Percentiles rank a stretch among this genome's conserved stretches.
phyloP scores from a whole-genome alignment of 768 basidiomycete species.

The Auriscalpium orientale region DNA sequence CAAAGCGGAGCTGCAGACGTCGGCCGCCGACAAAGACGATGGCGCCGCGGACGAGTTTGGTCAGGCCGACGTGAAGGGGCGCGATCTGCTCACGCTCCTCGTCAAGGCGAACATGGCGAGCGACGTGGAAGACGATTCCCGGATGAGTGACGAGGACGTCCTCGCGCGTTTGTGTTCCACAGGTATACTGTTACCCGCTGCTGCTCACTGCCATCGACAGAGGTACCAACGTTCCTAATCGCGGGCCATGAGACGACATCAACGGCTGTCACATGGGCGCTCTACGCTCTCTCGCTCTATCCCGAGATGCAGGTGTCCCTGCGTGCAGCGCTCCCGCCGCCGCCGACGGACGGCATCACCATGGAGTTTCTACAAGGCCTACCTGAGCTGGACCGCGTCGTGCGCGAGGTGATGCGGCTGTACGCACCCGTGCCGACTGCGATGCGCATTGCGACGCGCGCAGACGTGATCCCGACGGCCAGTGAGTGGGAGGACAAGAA shows the following conservation, averaged over 20 bases:
- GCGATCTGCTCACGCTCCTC: slow-evolving; percentile 22
- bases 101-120: slow-evolving; percentile 25
- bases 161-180: slow-evolving; percentile 15
- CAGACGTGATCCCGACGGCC: slow-evolving; percentile 25
- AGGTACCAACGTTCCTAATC: slow-evolving; percentile 25
- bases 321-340: slow-evolving; percentile 23
- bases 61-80: slow-evolving; percentile 11
- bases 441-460: slow-evolving; percentile 17
- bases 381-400: slow-evolving; percentile 26
- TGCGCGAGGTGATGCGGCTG: slow-evolving; percentile 24
- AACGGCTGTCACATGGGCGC: slow-evolving; percentile 27
- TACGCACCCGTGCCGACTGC: slow-evolving; percentile 19
- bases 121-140: slow-evolving; percentile 19
- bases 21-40: neutral
- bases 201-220: slow-evolving; percentile 2
- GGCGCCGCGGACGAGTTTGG: neutral
- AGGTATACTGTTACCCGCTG: neutral
- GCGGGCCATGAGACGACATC: slow-evolving; percentile 23
- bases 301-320: slow-evolving; percentile 26
- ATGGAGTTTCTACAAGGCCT: slow-evolving; percentile 24
- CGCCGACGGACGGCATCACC: slow-evolving; percentile 11
- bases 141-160: slow-evolving; percentile 25
- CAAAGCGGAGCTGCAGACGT: slow-evolving; percentile 28
- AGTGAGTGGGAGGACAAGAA: slow-evolving; percentile 13
- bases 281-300: slow-evolving; percentile 24